These are phyloP conservation scores for Piloderma croceum DNA, from an alignment of 768 basidiomycete genomes.

Conservation along the genomic window DNA sequence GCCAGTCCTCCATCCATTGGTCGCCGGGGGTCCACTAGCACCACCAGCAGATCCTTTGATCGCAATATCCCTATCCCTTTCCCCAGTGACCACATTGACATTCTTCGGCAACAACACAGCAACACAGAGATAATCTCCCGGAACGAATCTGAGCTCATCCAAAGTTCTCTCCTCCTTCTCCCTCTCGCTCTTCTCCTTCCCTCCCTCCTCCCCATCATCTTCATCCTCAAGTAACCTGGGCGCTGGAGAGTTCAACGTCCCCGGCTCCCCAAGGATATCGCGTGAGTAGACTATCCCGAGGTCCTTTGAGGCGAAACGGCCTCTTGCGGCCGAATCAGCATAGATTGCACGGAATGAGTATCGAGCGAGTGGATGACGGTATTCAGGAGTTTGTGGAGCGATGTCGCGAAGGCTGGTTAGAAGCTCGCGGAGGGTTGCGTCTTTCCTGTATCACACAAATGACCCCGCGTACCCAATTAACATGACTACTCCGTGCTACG, in stretches of 20 bases:
- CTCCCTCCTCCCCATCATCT: slow-evolving; percentile 22
- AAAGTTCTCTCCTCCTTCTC: slow-evolving; percentile 65
- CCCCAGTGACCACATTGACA: too few species aligned
- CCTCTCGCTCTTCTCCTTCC: slow-evolving; percentile 36
- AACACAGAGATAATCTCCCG: slow-evolving; percentile 74
- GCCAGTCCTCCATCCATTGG: slow-evolving; percentile 30
- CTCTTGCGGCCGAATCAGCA: slow-evolving; percentile 67
- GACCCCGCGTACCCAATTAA: background rate
- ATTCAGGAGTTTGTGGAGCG: slow-evolving; percentile 63
- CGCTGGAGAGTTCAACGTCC: slow-evolving; percentile 50
- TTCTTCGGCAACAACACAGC: slow-evolving; percentile 74
- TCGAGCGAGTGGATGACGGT: slow-evolving; percentile 75
- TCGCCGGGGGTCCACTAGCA: slow-evolving; percentile 25
- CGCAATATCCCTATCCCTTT: slow-evolving; percentile 43
- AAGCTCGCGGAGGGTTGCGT: slow-evolving; percentile 75
- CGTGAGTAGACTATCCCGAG: slow-evolving; percentile 78
- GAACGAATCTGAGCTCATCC: slow-evolving; percentile 74
- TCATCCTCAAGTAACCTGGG: slow-evolving; percentile 55
- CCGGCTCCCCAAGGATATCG: slow-evolving; percentile 79
- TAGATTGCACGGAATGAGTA: slow-evolving; percentile 79
- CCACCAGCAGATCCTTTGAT: slow-evolving; percentile 43
- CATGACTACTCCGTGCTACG: slow-evolving; percentile 1
- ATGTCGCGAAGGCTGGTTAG: slow-evolving; percentile 70
- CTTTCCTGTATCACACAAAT: slow-evolving; percentile 49
- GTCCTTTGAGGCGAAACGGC: slow-evolving; percentile 70